phyloP scores from a whole-genome alignment of 768 basidiomycete genomes.

The Erythrobasidium yunnanense region DNA sequence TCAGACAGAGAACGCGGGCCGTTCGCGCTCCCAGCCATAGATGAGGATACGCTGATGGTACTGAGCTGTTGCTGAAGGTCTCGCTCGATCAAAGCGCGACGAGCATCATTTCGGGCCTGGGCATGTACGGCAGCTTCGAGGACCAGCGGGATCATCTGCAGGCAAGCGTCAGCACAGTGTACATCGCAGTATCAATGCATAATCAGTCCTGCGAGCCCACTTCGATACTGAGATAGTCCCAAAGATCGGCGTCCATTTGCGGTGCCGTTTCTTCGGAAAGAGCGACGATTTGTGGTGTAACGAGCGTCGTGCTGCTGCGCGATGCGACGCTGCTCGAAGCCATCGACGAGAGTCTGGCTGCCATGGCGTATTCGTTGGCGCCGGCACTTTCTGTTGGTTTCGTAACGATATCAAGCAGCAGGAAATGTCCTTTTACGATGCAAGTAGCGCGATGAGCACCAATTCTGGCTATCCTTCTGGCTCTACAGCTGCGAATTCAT shows the following conservation, averaged over 20 bases:
- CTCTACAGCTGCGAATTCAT: neutral
- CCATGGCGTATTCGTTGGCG: neutral
- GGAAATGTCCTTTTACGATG: neutral
- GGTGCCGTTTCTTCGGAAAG: conserved; percentile 27
- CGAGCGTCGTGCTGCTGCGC: conserved; percentile 27
- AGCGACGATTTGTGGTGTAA: neutral
- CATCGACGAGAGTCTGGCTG: neutral
- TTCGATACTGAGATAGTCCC: conserved; percentile 32
- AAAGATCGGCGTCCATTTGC: conserved; percentile 29
- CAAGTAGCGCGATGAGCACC: neutral
- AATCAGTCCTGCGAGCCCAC: neutral
- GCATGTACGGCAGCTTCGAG: neutral
- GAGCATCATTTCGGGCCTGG: neutral
- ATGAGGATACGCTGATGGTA: no score
- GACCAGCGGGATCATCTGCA: conserved; percentile 26
- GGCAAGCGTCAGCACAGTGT: neutral
- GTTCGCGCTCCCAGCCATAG: no score
- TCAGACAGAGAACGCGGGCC: no score
- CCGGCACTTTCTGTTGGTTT: neutral
- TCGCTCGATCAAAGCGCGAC: neutral
- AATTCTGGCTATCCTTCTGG: neutral
- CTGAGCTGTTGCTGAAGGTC: conserved; percentile 16
- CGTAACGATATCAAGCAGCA: neutral
- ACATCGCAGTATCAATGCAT: neutral
- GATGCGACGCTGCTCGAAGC: neutral